Evolutionary conservation across 2,329 filamentous ascomycete species (phyloP).

Genomic region (Colletotrichum incanum): DNA sequence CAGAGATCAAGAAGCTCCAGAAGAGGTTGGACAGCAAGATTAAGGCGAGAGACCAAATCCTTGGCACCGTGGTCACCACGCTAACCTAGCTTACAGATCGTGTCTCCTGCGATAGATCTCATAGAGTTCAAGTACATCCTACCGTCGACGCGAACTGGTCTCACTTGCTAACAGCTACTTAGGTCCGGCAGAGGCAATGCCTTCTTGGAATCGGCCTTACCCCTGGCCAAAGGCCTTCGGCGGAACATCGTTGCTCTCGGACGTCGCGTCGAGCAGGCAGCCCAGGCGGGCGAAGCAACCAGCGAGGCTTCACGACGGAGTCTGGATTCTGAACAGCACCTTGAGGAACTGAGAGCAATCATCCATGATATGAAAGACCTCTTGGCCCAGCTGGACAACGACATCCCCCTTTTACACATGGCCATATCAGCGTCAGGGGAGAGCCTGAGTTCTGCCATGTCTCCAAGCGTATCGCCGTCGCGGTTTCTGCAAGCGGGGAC

Average conservation of each 20-base stretch:
- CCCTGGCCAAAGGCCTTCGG: slow-evolving; percentile 85
- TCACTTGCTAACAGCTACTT: slow-evolving; percentile 46
- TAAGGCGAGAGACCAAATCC: slow-evolving; percentile 65
- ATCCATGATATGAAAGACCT: slow-evolving; percentile 82
- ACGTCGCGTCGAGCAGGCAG: slow-evolving; percentile 79
- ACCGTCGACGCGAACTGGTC: neutral
- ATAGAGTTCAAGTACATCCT: slow-evolving; percentile 84
- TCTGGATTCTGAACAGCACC: slow-evolving; percentile 69
- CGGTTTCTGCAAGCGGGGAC: slow-evolving; percentile 93
- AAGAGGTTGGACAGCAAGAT: slow-evolving; percentile 88
- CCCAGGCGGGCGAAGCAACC: slow-evolving; percentile 72
- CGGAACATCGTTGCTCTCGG: slow-evolving; percentile 88
- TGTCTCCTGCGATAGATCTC: slow-evolving; percentile 92
- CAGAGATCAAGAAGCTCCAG: slow-evolving; percentile 80
- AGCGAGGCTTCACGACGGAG: slow-evolving; percentile 58
- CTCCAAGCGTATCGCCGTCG: slow-evolving; percentile 89
- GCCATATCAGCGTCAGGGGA: slow-evolving; percentile 96
- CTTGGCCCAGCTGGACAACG: slow-evolving; percentile 86
- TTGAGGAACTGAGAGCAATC: slow-evolving; percentile 78
- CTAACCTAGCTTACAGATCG: slow-evolving; percentile 69
- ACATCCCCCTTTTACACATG: slow-evolving; percentile 91
- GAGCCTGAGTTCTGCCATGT: slow-evolving; percentile 84
- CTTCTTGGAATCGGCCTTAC: slow-evolving; percentile 85
- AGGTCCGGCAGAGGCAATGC: slow-evolving; percentile 70
- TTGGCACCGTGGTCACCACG: neutral